These are phyloP conservation scores for Epichloe coenophiala DNA, from an alignment of 2,329 filamentous ascomycete genomes.

Conservation along the genomic window DNA sequence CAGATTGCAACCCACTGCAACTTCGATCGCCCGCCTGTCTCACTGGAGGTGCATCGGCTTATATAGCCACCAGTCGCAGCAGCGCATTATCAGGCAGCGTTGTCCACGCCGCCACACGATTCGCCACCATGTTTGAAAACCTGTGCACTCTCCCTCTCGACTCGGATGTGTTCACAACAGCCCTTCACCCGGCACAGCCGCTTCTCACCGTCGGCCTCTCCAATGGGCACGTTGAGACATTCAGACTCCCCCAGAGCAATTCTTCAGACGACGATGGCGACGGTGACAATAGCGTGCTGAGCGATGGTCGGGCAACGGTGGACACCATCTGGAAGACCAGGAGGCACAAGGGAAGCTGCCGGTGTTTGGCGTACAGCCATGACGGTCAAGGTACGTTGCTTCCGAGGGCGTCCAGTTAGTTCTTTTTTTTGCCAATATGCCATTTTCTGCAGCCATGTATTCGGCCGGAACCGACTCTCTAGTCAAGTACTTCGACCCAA, in stretches of 20 bases:
- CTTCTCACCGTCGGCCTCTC: constrained; percentile 77
- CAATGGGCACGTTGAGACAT: constrained; percentile 74
- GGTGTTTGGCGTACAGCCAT: constrained; percentile 61
- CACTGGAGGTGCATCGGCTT: neutral
- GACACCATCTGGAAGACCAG: constrained; percentile 76
- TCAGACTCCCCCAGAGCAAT: constrained; percentile 52
- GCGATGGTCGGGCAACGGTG: constrained; percentile 58
- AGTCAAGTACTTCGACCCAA: constrained; percentile 45
- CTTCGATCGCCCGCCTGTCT: neutral
- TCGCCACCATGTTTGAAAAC: constrained; percentile 64
- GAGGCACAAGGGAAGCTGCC: constrained; percentile 88
- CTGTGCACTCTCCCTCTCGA: constrained; percentile 78
- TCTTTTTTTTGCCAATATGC: neutral
- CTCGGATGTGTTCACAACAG: constrained; percentile 79
- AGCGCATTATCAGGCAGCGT: neutral
- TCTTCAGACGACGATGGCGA: constrained; percentile 37
- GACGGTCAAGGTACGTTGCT: constrained; percentile 55
- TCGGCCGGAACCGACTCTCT: constrained; percentile 49
- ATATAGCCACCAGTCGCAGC: neutral
- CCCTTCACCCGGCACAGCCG: constrained; percentile 71
- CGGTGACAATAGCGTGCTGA: constrained; percentile 34
- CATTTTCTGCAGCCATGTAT: constrained; percentile 34
- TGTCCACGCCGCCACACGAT: neutral
- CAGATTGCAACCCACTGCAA: too few relatives aligned
- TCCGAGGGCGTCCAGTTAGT: constrained; percentile 10